Conservation (phyloP, 805 yeast species). For the Pichia nanzhaoensis region DNA sequence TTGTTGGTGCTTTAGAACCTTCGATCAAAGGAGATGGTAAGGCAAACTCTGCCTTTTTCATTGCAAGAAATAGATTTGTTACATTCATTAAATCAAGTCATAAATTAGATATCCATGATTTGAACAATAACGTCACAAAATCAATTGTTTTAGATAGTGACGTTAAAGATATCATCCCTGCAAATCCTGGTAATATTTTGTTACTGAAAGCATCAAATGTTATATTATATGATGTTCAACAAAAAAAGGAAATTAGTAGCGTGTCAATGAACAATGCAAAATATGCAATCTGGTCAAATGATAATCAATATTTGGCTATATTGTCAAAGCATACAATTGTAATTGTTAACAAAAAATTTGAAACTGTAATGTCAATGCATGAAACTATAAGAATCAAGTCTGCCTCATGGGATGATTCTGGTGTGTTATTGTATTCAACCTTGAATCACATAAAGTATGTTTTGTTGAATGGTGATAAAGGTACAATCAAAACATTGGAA, state of each 20-base stretch:
- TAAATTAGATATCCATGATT: constrained; percentile 75
- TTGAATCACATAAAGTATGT: constrained; percentile 93
- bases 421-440: constrained; percentile 88
- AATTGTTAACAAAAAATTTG: constrained; percentile 73
- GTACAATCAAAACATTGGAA: constrained; percentile 87
- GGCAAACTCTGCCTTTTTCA: constrained; percentile 81
- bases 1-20: constrained; percentile 92
- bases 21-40: constrained; percentile 70
- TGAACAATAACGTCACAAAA: constrained; percentile 77
- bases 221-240: constrained; percentile 86
- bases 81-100: constrained; percentile 60
- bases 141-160: constrained; percentile 60
- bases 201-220: constrained; percentile 68
- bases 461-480: constrained; percentile 87
- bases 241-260: constrained; percentile 69
- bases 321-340: constrained; percentile 90
- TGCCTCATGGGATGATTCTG: constrained; percentile 95
- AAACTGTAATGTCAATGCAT: constrained; percentile 75
- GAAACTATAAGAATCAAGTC: constrained; percentile 95
- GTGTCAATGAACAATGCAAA: constrained; percentile 71
- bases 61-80: constrained; percentile 91
- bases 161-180: constrained; percentile 65
- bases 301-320: constrained; percentile 81
- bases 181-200: constrained; percentile 79
- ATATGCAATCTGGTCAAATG: constrained; percentile 83